phyloP scores from a whole-genome alignment of 78 protist genomes.

The Andalucia godoyi region DNA sequence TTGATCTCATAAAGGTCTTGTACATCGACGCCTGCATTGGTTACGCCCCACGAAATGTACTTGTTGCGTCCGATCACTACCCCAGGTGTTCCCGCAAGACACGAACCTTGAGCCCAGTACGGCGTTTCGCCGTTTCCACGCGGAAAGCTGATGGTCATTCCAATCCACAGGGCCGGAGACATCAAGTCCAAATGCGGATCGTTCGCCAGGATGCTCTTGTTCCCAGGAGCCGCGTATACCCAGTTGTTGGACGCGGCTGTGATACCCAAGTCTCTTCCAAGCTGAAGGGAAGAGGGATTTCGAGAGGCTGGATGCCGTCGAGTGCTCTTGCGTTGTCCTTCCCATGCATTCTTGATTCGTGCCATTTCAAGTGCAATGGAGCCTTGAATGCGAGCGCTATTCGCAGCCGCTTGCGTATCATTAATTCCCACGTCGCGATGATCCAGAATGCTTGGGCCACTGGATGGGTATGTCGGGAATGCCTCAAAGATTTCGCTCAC shows the following conservation, averaged over 20 bases:
- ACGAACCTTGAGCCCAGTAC: no score
- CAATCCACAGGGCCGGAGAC: not conserved
- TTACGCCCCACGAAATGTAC: not conserved
- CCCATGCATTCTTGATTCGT: no score
- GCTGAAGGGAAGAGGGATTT: not conserved
- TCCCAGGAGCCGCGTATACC: not conserved
- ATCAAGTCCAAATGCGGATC: not conserved
- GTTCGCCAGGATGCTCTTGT: not conserved
- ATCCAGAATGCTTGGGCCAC: no score
- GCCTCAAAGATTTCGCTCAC: no score
- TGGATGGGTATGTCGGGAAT: no score
- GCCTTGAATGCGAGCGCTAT: no score
- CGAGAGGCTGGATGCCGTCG: no score
- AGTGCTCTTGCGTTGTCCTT: no score
- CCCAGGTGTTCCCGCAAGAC: not conserved
- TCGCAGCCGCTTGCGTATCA: no score
- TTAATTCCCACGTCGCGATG: no score
- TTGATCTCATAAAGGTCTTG: not conserved
- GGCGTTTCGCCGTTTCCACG: not conserved
- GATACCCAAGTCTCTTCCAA: not conserved
- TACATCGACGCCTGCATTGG: not conserved
- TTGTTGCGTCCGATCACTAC: not conserved
- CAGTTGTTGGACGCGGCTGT: not conserved
- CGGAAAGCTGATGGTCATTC: not conserved
- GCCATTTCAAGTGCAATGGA: no score